Base-by-base conservation (phyloP, 352 stramenopile genomes). In the Vaucheria bursata region DNA sequence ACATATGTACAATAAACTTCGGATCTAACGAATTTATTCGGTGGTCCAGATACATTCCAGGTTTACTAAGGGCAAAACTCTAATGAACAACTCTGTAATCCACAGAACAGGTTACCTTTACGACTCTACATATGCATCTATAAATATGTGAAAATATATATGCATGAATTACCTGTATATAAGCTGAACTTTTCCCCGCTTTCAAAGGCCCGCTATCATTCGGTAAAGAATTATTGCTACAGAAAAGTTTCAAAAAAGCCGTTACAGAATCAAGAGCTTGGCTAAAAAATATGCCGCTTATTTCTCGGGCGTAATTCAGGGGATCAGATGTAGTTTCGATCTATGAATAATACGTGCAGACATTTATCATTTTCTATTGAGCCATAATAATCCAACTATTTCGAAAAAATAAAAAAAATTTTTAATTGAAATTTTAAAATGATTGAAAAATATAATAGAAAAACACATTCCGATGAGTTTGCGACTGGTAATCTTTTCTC, bases 161-260 rank as follows among this genome's bases (percentile, higher is more conserved):
- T 50, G 39, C 39, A 50, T 50, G 5, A 12, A 4, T 12, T 34
- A 82, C 77, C 77, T 82, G 77, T 29, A 79, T 73, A 67, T 77
- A 82, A 33, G 77, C 70, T 1, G 77, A 40, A 37, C 70, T 79
- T 33, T 74, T 80, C 1, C 77, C 77, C 1, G 71, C 69, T 49
- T 82, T 82, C 4, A 52, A 12, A 2, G 71, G 35, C 7, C 71
- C 39, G 2, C 71, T 66, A 50, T 82, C 50, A 67, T 82, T 70
- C 33, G 68, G 71, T 36, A 38, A 67, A 32, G 70, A 50, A 18
- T 59, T 73, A 37, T 67, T 73, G 31, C 65, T 8, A 73, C 77
- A 82, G 77, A 82, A 82, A 0, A 82, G 77, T 40, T 77, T 82
- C 35, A 82, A 33, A 38, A 82, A 82, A 4, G 77, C 70, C 33